phyloP scores from a whole-genome alignment of 768 basidiomycete genomes.

The Pleurotus tuber-regium region DNA sequence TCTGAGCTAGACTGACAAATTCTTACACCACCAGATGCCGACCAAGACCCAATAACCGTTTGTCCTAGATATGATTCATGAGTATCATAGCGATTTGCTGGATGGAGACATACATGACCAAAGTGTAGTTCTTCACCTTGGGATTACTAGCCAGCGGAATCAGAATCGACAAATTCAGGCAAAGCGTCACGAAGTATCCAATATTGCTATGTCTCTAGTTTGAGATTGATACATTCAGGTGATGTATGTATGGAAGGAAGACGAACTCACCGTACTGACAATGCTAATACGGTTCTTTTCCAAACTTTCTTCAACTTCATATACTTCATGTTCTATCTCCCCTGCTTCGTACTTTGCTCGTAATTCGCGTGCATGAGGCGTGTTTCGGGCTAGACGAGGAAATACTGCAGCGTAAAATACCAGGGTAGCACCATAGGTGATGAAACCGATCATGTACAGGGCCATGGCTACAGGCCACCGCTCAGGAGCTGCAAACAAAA shows the following conservation, averaged over 20 bases:
- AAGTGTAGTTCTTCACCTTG: conserved; percentile 69
- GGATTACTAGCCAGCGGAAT: conserved; percentile 59
- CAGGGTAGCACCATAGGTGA: conserved; percentile 75
- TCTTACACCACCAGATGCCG: conserved; percentile 88
- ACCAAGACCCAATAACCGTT: conserved; percentile 75
- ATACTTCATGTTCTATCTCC: conserved; percentile 57
- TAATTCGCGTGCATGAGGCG: conserved; percentile 54
- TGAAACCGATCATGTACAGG: conserved; percentile 76
- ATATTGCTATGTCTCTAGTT: conserved; percentile 70
- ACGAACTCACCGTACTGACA: conserved; percentile 63
- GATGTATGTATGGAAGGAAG: neutral
- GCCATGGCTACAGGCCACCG: conserved; percentile 78
- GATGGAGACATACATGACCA: conserved; percentile 58
- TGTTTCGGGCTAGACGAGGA: conserved; percentile 80
- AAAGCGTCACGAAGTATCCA: conserved; percentile 64
- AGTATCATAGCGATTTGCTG: neutral
- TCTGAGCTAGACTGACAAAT: neutral
- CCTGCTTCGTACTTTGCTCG: conserved; percentile 56
- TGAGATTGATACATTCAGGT: neutral
- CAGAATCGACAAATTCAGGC: conserved; percentile 67
- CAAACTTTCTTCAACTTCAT: conserved; percentile 73
- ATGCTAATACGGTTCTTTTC: conserved; percentile 87
- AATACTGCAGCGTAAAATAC: conserved; percentile 80
- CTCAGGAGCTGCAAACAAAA: conserved; percentile 44
- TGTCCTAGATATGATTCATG: conserved; percentile 37